Base-by-base conservation (phyloP, 148 eudicot genomes). In the Arctostaphylos glauca region DNA sequence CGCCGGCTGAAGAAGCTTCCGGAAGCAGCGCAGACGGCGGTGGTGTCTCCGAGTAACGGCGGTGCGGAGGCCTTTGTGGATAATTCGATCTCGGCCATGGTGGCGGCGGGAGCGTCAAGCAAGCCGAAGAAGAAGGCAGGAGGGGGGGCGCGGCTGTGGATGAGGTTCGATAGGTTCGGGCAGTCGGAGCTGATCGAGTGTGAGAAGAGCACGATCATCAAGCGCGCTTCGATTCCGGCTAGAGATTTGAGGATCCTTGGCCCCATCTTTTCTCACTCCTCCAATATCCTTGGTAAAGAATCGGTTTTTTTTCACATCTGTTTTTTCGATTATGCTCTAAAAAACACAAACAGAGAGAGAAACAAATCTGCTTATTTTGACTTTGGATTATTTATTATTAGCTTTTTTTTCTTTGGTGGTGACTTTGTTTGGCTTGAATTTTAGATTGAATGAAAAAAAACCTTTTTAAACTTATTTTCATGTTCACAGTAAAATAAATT, bases 221-320 rank as follows among this genome's bases (percentile, higher is more conserved):
- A 90, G 79, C 91, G 96, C 1, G 93, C 85, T 53, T 89, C 92
- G 1, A 88, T 96, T 84, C 97, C 99, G 18, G 87, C 99, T 58
- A 86, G 99, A 77, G 99, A 94, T 90, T 93, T 96, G 91, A 86
- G 99, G 81, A 92, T 96, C 70, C 94, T 96, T 31, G 98, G 98
- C 8, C 98, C 99, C 77, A 82, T 94, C 72, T 96, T 96, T 87
- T 94, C 98, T 85, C 93, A 93, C 12, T 91, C 98, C 50, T 96
- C 98, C 44, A 90, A 84, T 86, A 94, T 96, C 77, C 96, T 96
- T 74, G 99, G 99, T 96, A 31, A 31, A 31, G 38, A 31, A 31
- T 31, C 38, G 38, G 1, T 31, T 31, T 31, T 31, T 31, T 31
- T 31, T 31, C 38, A 31, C 38, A 31, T 31, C 38, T 31, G 38